Evolutionary conservation across 2,329 filamentous ascomycete species (phyloP).

Genomic region (Pseudogymnoascus sp.): DNA sequence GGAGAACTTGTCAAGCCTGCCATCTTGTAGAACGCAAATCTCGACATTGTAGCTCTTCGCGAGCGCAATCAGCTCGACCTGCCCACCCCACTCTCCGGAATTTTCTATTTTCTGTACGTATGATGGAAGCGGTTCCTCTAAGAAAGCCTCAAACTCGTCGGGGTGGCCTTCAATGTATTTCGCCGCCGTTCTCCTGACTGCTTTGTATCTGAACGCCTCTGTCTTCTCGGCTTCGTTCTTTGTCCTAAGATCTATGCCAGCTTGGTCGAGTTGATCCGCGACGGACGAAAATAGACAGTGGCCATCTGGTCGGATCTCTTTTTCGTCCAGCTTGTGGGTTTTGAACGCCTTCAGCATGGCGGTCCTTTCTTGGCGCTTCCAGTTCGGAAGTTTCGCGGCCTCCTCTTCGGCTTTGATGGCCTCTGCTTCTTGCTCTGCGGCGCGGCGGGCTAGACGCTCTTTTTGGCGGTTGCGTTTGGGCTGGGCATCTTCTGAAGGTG

Average conservation of each 20-base stretch:
- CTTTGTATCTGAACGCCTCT: slow-evolving; percentile 47
- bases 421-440: slow-evolving; percentile 70
- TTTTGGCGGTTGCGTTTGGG: slow-evolving; percentile 81
- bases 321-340: slow-evolving; percentile 56
- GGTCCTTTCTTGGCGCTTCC: slow-evolving; percentile 58
- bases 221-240: slow-evolving; percentile 23
- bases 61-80: slow-evolving; percentile 80
- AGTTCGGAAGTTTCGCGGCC: slow-evolving; percentile 64
- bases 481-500: slow-evolving; percentile 16
- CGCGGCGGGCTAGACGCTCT: slow-evolving; percentile 78
- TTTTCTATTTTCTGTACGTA: slow-evolving; percentile 72
- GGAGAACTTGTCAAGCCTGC: slow-evolving; percentile 66
- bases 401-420: slow-evolving; percentile 63
- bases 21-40: slow-evolving; percentile 81
- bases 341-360: slow-evolving; percentile 62
- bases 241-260: slow-evolving; percentile 36
- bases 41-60: slow-evolving; percentile 70
- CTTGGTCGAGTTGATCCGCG: slow-evolving; percentile 65
- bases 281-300: slow-evolving; percentile 92
- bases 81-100: slow-evolving; percentile 93
- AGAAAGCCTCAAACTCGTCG: slow-evolving; percentile 77
- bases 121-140: slow-evolving; percentile 67
- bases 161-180: slow-evolving; percentile 64
- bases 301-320: slow-evolving; percentile 79
- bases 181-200: slow-evolving; percentile 62